Base-by-base conservation (phyloP, 176 grass and related monocot species). In the Ensete glaucum region DNA sequence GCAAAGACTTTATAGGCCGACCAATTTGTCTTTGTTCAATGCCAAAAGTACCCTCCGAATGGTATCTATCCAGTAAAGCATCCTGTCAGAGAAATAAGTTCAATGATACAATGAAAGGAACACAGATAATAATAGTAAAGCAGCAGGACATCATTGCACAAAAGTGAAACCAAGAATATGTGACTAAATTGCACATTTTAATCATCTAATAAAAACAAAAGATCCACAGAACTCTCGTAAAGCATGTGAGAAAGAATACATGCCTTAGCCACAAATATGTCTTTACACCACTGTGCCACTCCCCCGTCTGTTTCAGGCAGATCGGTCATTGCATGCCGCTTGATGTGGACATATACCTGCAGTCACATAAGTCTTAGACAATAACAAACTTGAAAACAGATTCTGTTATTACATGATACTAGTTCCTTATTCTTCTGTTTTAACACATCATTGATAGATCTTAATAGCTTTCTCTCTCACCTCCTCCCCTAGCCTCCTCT, bases 281-380 rank as follows among this genome's bases (percentile, higher is more conserved):
- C 92, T 85, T 83, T 91, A 78, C 92, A 96, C 92, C 92, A 96
- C 69, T 96, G 87, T 71, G 92, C 79, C 70, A 96, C 80, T 76
- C 86, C 89, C 4, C 91, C 92, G 10, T 91, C 92, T 67, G 88
- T 83, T 75, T 85, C 80, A 58, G 96, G 96, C 80, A 95, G 75
- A 66, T 99, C 96, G 68, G 76, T 87, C 88, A 99, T 94, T 26
- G 86, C 73, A 73, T 85, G 96, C 1, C 91, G 87, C 76, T 94
- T 99, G 66, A 99, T 82, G 82, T 89, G 91, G 60, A 99, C 91
- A 89, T 99, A 88, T 66, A 99, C 85, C 96, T 99, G 82, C 11
- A 27, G 24, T 14, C 49, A 54, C 65, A 67, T 3, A 43, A 43
- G 9, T 48, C 27, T 67, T 67, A 27, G 13, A 67, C 10, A 23